Evolutionary conservation across 331 rosid genomes (phyloP).

Genomic region (Erythrophleum ivorense): DNA sequence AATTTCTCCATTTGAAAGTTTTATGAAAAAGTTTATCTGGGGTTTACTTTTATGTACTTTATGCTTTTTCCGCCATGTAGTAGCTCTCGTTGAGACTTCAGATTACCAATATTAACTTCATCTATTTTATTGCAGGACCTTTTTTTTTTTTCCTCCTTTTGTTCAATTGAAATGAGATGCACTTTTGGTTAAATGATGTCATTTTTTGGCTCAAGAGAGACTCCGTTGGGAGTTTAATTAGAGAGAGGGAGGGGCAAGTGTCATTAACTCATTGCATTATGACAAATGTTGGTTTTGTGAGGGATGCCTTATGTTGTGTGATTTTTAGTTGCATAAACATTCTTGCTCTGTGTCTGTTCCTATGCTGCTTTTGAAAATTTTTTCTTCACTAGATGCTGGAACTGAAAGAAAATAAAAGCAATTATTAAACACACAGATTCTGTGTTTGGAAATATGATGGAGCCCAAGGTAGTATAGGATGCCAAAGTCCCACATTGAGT

Average conservation of each 20-base stretch:
- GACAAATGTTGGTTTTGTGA: background rate
- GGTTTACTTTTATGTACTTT: background rate
- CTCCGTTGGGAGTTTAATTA: background rate
- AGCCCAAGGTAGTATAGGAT: too few species aligned
- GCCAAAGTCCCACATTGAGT: too few species aligned
- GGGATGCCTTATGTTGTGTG: background rate
- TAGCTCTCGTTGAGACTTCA: slow-evolving; percentile 24
- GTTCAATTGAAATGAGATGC: background rate
- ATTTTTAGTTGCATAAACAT: background rate
- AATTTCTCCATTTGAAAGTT: background rate
- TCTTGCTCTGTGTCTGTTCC: background rate
- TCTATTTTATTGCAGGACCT: background rate
- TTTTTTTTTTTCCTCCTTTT: too few species aligned
- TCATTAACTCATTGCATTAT: background rate
- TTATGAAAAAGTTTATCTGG: background rate
- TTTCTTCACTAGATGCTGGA: background rate
- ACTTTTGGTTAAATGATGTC: background rate
- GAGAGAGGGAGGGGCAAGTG: background rate
- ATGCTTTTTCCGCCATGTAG: slow-evolving; percentile 23
- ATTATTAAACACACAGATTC: background rate
- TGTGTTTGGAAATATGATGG: slow-evolving; percentile 13
- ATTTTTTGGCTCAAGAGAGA: background rate
- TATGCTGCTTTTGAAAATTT: background rate
- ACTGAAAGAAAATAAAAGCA: background rate
- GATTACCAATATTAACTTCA: background rate